Conservation (phyloP, 257 asterid genomes). For the Lantana camara region DNA sequence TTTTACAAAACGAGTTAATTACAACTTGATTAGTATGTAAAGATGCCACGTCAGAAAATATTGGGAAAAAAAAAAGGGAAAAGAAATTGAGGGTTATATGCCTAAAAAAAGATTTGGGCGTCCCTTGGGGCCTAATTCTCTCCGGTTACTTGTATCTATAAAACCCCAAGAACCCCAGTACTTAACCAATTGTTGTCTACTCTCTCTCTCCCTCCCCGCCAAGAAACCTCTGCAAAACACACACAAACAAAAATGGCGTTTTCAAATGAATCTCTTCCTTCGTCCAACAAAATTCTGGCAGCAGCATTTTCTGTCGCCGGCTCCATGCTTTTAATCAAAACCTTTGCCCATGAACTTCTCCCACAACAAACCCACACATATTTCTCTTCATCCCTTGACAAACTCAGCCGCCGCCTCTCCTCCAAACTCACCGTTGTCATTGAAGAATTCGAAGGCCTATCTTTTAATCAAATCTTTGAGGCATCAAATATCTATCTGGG, state of each 20-base stretch:
- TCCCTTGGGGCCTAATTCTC: too few species aligned
- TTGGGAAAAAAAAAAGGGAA: too few species aligned
- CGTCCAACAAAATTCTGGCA: conserved; percentile 46
- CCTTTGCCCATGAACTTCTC: conserved; percentile 53
- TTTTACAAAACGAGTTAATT: too few species aligned
- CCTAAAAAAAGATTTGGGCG: too few species aligned
- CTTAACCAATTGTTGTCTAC: too few species aligned
- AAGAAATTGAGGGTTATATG: too few species aligned
- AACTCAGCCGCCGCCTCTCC: conserved; percentile 46
- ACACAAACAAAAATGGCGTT: conserved; percentile 29
- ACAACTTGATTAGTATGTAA: too few species aligned
- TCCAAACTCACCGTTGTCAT: conserved; percentile 60
- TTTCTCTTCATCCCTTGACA: conserved; percentile 43
- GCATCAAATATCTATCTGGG: conserved; percentile 56
- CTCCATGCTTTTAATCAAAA: conserved; percentile 50
- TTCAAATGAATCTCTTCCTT: conserved; percentile 39
- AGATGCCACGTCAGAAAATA: too few species aligned
- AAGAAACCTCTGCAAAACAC: conserved; percentile 14
- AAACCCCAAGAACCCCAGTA: too few species aligned
- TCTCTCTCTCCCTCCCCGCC: conserved; percentile 2
- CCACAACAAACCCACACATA: conserved; percentile 46
- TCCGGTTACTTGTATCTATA: too few species aligned
- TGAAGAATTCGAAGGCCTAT: conserved; percentile 68
- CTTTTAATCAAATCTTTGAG: conserved; percentile 63
- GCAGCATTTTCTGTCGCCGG: conserved; percentile 57